Conservation (phyloP, 140 eudicot genomes). For the Ambrosia hybrid region DNA sequence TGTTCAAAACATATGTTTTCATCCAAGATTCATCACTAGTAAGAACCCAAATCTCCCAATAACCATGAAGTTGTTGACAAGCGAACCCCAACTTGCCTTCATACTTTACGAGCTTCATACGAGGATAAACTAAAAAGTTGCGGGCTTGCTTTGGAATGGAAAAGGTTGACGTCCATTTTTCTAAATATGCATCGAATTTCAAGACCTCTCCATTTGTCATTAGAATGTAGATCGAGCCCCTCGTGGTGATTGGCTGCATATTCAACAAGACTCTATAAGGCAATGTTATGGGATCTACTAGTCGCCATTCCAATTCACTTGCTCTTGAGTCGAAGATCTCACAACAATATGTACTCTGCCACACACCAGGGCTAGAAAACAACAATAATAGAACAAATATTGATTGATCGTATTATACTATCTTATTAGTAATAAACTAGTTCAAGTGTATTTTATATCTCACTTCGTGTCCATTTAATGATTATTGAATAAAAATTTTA, state of each 20-base stretch:
- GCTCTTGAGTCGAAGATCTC: constrained; percentile 15
- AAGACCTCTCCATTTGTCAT: background rate
- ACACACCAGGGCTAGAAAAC: background rate
- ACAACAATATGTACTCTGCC: constrained; percentile 3
- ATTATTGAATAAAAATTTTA: too few relatives aligned
- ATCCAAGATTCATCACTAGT: constrained; percentile 2
- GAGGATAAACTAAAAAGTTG: background rate
- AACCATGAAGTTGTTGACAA: background rate
- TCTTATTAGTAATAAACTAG: too few relatives aligned
- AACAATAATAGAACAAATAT: too few relatives aligned
- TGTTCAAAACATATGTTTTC: background rate
- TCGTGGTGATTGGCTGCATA: background rate
- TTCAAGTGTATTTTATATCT: too few relatives aligned
- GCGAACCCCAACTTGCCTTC: constrained; percentile 16
- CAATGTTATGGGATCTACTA: background rate
- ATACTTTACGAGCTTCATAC: background rate
- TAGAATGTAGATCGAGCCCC: constrained; percentile 8
- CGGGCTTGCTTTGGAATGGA: background rate
- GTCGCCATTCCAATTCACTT: constrained; percentile 1
- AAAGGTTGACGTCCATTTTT: constrained; percentile 5
- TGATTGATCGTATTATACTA: too few relatives aligned
- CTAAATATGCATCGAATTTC: constrained; percentile 13
- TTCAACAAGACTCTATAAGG: background rate
- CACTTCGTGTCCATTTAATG: too few relatives aligned
- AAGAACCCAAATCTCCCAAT: constrained; percentile 22